A percentile compares a stretch with the other conserved stretches of the same genome.
Conservation (phyloP, 768 basidiomycete genomes). For the Lactarius akahatsu region DNA sequence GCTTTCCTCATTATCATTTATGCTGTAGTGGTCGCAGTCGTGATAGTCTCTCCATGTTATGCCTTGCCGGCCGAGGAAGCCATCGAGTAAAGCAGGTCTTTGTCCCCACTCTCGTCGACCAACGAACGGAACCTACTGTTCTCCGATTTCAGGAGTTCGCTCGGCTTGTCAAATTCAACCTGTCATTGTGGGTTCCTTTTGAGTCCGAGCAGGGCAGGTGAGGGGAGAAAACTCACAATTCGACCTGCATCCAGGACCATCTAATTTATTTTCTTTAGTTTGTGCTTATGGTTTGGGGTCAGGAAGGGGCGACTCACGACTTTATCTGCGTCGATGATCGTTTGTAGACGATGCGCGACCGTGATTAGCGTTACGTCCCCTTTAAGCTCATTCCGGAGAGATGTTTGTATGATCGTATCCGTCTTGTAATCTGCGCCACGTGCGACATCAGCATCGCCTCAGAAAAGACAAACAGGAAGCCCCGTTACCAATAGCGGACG, state of each 20-base stretch:
- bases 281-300: background rate
- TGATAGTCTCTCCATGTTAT: background rate
- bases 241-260: constrained; percentile 46
- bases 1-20: no score
- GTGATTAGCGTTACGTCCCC: constrained; percentile 52
- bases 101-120: constrained; percentile 44
- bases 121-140: constrained; percentile 38
- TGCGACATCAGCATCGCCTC: no score
- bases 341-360: constrained; percentile 59
- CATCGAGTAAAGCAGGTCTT: constrained; percentile 37
- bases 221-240: constrained; percentile 35
- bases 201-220: background rate
- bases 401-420: constrained; percentile 55
- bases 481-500: constrained; percentile 44
- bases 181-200: background rate
- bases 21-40: no score
- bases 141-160: constrained; percentile 40
- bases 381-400: constrained; percentile 48
- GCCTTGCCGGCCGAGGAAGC: constrained; percentile 20
- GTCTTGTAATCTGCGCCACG: constrained; percentile 49
- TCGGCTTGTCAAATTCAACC: constrained; percentile 50
- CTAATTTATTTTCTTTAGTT: constrained; percentile 27
- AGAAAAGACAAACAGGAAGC: no score
- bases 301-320: constrained; percentile 39
- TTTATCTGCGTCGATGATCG: constrained; percentile 62